These are phyloP conservation scores for Atalantia buxifolia DNA, from an alignment of 345 rosid genomes.

Conservation along the genomic window DNA sequence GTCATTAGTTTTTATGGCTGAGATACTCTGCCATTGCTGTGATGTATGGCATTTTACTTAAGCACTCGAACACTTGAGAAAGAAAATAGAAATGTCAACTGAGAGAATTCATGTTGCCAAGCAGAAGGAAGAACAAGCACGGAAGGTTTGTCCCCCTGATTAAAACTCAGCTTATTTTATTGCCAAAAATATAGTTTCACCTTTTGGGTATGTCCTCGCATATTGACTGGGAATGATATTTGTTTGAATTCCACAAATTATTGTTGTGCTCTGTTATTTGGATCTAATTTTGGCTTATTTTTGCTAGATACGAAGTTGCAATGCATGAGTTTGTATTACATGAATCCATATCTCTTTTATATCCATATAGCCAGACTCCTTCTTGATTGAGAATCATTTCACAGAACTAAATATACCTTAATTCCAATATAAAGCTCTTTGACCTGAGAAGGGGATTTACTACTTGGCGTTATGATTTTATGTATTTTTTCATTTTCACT, in stretches of 20 bases:
- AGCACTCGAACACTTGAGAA: conserved; percentile 88
- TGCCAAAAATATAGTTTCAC: neutral
- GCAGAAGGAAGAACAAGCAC: conserved; percentile 78
- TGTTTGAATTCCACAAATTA: neutral
- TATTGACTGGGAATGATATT: conserved; percentile 4
- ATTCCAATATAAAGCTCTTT: neutral
- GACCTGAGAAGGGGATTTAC: neutral
- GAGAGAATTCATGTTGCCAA: conserved; percentile 69
- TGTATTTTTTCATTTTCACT: neutral
- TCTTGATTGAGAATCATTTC: neutral
- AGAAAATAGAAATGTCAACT: conserved; percentile 74
- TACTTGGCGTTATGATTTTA: neutral
- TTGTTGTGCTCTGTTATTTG: neutral
- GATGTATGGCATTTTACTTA: conserved; percentile 19
- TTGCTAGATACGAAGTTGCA: neutral
- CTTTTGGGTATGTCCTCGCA: neutral
- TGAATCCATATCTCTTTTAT: neutral
- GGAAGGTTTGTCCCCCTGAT: conserved; percentile 49
- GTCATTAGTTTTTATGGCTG: conserved; percentile 6
- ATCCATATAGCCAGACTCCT: neutral
- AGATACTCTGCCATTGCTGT: conserved; percentile 21
- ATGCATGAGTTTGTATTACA: neutral
- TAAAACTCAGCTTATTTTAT: neutral
- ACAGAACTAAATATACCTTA: neutral
- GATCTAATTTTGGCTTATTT: neutral